These are phyloP conservation scores for Cichorium intybus DNA, from an alignment of 140 eudicot species.

Conservation along the genomic window DNA sequence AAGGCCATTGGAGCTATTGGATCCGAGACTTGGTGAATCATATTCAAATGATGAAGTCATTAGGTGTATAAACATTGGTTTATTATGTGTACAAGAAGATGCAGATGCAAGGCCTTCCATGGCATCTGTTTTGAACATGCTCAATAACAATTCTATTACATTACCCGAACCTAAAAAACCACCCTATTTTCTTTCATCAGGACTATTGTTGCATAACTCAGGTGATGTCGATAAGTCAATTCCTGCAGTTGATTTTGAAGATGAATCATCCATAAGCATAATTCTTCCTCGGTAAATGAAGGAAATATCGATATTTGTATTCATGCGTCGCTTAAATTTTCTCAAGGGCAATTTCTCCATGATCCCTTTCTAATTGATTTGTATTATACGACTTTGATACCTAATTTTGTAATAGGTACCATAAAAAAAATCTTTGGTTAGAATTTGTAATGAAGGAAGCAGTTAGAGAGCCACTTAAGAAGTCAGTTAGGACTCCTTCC, in stretches of 20 bases:
- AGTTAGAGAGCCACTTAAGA: too few relatives aligned
- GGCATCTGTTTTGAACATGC: constrained; percentile 44
- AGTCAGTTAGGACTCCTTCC: too few relatives aligned
- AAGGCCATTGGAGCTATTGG: constrained; percentile 25
- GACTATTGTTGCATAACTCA: background rate
- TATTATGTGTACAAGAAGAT: constrained; percentile 59
- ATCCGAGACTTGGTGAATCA: constrained; percentile 23
- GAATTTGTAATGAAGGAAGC: too few relatives aligned
- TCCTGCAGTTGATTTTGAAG: background rate
- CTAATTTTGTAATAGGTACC: too few relatives aligned
- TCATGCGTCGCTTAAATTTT: too few relatives aligned
- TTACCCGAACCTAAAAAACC: constrained; percentile 41
- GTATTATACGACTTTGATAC: too few relatives aligned
- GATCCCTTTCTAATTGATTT: too few relatives aligned
- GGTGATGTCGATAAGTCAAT: constrained; percentile 16
- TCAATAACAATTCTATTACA: constrained; percentile 31
- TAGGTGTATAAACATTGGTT: constrained; percentile 46
- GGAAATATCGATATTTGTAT: too few relatives aligned
- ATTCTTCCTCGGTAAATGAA: constrained; percentile 11
- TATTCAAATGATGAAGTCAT: constrained; percentile 19
- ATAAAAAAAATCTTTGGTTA: too few relatives aligned
- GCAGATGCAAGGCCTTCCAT: constrained; percentile 58
- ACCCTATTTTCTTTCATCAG: constrained; percentile 32
- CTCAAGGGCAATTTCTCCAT: too few relatives aligned
- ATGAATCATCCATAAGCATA: background rate